Percentiles rank a stretch among this genome's conserved stretches.
These are phyloP conservation scores for Ceratocystis ficicola DNA, from an alignment of 2,329 filamentous ascomycete species.

Conservation along the genomic window DNA sequence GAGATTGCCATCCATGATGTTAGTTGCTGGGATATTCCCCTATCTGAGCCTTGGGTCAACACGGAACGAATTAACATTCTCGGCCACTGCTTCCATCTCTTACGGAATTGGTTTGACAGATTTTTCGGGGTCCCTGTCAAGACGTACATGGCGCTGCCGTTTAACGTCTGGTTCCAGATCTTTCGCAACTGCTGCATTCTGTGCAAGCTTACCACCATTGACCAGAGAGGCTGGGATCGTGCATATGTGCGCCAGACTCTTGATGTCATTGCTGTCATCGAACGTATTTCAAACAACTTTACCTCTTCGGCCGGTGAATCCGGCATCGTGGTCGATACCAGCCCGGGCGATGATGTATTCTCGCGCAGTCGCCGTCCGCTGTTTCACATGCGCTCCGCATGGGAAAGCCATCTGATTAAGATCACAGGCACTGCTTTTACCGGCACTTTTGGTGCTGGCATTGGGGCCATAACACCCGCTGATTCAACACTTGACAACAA, in stretches of 20 bases:
- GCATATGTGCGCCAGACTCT: slow-evolving; percentile 12
- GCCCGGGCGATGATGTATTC: slow-evolving; percentile 18
- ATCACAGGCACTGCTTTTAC: slow-evolving; percentile 24
- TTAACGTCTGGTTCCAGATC: slow-evolving; percentile 20
- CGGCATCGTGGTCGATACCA: slow-evolving; percentile 15
- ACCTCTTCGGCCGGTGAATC: neutral
- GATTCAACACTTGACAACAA: slow-evolving; percentile 27
- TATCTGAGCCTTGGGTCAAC: slow-evolving; percentile 15
- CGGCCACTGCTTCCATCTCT: slow-evolving; percentile 17
- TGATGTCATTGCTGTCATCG: slow-evolving; percentile 16
- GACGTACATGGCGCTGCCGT: slow-evolving; percentile 16
- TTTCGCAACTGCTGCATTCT: slow-evolving; percentile 21
- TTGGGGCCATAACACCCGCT: slow-evolving; percentile 27
- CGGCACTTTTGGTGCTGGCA: neutral
- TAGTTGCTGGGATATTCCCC: slow-evolving; percentile 18
- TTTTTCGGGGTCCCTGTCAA: slow-evolving; percentile 18
- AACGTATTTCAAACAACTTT: slow-evolving; percentile 14
- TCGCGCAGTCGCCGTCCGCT: slow-evolving; percentile 18
- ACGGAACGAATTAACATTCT: slow-evolving; percentile 18
- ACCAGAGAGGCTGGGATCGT: slow-evolving; percentile 20
- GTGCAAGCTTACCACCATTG: slow-evolving; percentile 19
- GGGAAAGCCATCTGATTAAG: slow-evolving; percentile 26
- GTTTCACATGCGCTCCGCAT: slow-evolving; percentile 18
- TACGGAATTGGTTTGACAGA: slow-evolving; percentile 13
- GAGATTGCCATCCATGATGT: slow-evolving; percentile 20